Base-by-base conservation (phyloP, 2,329 filamentous ascomycete species). In the Teratosphaeria gauchensis region DNA sequence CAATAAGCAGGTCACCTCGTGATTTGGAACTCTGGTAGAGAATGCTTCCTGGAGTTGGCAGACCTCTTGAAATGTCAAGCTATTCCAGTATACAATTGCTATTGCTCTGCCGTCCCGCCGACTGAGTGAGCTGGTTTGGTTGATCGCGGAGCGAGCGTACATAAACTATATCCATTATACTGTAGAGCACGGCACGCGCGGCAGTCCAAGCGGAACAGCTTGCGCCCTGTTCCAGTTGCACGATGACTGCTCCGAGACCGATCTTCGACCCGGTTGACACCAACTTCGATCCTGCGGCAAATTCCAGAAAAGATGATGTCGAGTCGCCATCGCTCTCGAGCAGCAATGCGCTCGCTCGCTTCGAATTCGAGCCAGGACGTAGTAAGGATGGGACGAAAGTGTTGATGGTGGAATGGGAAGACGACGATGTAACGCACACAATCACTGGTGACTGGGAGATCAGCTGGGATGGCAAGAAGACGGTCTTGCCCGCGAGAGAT, bases 381-480 rank as follows among this genome's bases (percentile, higher is more conserved):
- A 87, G 84, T 55, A 78, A 65, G 54, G 87, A 92, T 64, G 90
- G 90, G 48, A 95, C 90, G 62, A 96, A 95, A 77, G 86, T 96
- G 63, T 77, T 96, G 66, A 94, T 96, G 90, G 86, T 95, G 46
- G 90, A 96, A 73, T 96, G 91, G 91, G 85, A 89, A 70, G 83
- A 86, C 56, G 81, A 82, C 64, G 76, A 80, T 60, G 72, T 76
- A 51, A 79, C 75, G 2, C 73, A 76, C 56, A 73, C 74, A 11
- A 63, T 78, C 16, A 69, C 68, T 0, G 81, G 80, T 2, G 81
- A 80, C 60, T 95, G 90, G 90, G 82, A 88, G 59, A 85, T 95
- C 21, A 87, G 84, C 1, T 95, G 91, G 90, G 84, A 91, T 51
- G 88, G 89, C 52, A 95, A 94, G 59, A 63, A 81, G 31, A 85